Evolutionary conservation across 1,284 basidiomycete genomes (phyloP).

Genomic region (Malassezia equina): DNA sequence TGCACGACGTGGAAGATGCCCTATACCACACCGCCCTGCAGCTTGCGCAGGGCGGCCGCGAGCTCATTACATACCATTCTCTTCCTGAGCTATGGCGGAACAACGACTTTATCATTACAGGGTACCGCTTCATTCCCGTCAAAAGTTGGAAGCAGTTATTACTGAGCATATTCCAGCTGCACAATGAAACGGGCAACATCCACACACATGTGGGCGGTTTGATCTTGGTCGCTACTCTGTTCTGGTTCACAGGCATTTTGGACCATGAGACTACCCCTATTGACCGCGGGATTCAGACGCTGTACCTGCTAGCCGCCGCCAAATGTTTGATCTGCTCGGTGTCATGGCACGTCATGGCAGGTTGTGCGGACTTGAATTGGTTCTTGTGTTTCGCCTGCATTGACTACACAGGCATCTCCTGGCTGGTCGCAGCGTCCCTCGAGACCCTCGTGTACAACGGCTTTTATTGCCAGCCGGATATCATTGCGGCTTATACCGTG

Average conservation of each 20-base stretch:
- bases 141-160: slow-evolving; percentile 32
- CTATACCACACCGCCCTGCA: slow-evolving; percentile 37
- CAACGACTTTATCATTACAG: slow-evolving; percentile 44
- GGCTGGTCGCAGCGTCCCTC: slow-evolving; percentile 44
- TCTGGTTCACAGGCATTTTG: slow-evolving; percentile 38
- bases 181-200: slow-evolving; percentile 48
- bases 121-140: slow-evolving; percentile 45
- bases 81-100: slow-evolving; percentile 43
- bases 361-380: slow-evolving; percentile 39
- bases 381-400: slow-evolving; percentile 44
- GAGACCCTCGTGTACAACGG: slow-evolving; percentile 44
- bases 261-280: slow-evolving; percentile 41
- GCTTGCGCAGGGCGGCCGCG: slow-evolving; percentile 33
- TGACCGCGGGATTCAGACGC: slow-evolving; percentile 41
- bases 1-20: slow-evolving; percentile 37
- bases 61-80: slow-evolving; percentile 35
- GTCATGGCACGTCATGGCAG: slow-evolving; percentile 46
- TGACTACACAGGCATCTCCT: slow-evolving; percentile 46
- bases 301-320: slow-evolving; percentile 43
- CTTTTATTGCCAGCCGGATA: slow-evolving; percentile 47
- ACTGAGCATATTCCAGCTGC: slow-evolving; percentile 40
- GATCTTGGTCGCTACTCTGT: slow-evolving; percentile 32
- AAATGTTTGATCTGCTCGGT: slow-evolving; percentile 42
- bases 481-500: slow-evolving; percentile 36
- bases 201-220: slow-evolving; percentile 43